Evolutionary conservation across 2,329 filamentous ascomycete species (phyloP), one percentile per base, ranked within the genome.

Genomic region (Sclerotinia nivalis): DNA sequence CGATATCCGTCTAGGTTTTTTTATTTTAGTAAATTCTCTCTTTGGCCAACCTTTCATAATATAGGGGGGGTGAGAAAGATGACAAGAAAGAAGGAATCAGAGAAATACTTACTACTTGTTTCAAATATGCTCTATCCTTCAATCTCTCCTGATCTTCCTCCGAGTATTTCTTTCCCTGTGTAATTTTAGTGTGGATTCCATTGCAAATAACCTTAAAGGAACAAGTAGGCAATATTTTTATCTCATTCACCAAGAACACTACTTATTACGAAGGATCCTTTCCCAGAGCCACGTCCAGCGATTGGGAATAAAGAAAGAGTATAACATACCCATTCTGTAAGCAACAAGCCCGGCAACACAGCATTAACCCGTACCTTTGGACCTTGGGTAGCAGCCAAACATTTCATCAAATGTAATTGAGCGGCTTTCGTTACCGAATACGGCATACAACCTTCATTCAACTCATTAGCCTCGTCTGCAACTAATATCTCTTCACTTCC

Each of bases 381-480:
- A 0, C 88, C 88, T 73, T 89, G 85, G 20, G 86, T 87, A 68
- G 84, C 81, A 4, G 89, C 89, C 55, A 91, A 80, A 70, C 87
- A 87, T 76, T 88, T 89, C 81, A 89, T 88, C 59, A 91, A 79
- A 79, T 91, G 89, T 67, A 91, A 80, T 70, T 87, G 81, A 77
- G 71, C 85, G 74, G 59, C 84, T 84, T 79, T 79, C 4, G 75
- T 77, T 7, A 78, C 76, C 34, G 84, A 85, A 71, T 75, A 76
- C 31, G 70, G 74, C 69, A 76, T 55, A 50, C 52, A 66, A 54
- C 67, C 67, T 69, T 18, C 40, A 28, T 52, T 4, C 8, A 52
- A 22, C 4, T 13, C 56, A 52, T 40, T 52, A 68, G 61, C 28
- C 6, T 10, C 52, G 4, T 43, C 37, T 31, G 31, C 7, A 6